Evolutionary conservation across 441 rosid species (phyloP), one percentile per base, ranked within the genome.

Genomic region (Adansonia madagascariensis): DNA sequence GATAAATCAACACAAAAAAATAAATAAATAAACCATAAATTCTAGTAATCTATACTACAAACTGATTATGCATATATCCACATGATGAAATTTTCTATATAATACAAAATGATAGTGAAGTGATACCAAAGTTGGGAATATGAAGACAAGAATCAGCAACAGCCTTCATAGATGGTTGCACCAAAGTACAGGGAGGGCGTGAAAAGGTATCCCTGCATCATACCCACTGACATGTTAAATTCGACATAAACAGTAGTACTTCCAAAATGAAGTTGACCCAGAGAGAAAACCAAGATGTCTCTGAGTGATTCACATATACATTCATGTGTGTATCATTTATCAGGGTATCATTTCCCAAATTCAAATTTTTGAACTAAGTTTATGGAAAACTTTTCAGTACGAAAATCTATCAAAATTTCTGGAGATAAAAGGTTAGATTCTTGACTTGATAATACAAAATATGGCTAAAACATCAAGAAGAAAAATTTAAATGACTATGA

Each of bases 151-250:
- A 86, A 79, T 90, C 91, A 0, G 81, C 17, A 43, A 77, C 79
- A 78, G 86, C 81, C 76, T 83, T 83, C 94, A 96, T 90, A 22
- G 96, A 91, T 81, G 99, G 98, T 85, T 96, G 99, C 81, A 91
- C 88, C 77, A 96, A 88, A 81, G 98, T 91, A 84, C 96, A 88
- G 10, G 98, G 97, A 85, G 91, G 96, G 60, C 85, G 94, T 22
- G 96, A 87, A 79, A 90, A 96, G 20, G 93, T 91, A 81, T 96
- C 98, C 94, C 99, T 96, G 91, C 87, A 90, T 81, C 79, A 63
- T 74, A 83, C 71, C 78, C 83, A 84, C 75, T 57, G 79, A 78
- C 71, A 79, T 57, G 64, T 60, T 35, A 62, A 49, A 49, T 56
- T 53, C 7, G 22, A 44, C 6, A 41, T 43, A 52, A 65, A 75